Percentiles rank a stretch among this genome's conserved stretches.
Evolutionary conservation across 2,329 filamentous ascomycete genomes (phyloP).

Genomic region (Epichloe baconii): DNA sequence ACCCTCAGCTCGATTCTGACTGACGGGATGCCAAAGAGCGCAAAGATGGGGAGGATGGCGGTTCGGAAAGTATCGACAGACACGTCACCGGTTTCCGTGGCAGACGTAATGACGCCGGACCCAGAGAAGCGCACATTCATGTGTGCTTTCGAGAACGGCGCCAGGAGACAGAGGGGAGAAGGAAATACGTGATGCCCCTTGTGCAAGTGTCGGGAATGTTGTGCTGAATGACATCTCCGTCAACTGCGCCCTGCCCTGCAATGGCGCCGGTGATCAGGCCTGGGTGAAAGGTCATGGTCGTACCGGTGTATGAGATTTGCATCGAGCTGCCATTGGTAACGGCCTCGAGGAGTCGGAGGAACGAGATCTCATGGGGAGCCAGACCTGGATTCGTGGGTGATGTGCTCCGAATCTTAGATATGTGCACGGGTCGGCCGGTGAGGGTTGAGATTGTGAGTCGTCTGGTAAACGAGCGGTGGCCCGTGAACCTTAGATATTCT

Average conservation of each 20-base stretch:
- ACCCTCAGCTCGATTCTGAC: constrained; percentile 78
- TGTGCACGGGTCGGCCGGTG: constrained; percentile 77
- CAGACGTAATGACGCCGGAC: constrained; percentile 80
- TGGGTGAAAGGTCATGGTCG: constrained; percentile 80
- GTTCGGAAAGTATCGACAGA: constrained; percentile 90
- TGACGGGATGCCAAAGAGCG: constrained; percentile 70
- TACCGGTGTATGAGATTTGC: constrained; percentile 94
- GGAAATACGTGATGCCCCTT: constrained; percentile 80
- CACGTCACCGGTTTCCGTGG: constrained; percentile 73
- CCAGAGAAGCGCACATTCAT: constrained; percentile 86
- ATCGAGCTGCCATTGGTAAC: constrained; percentile 91
- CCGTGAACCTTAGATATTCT: constrained; percentile 62
- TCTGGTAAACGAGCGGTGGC: constrained; percentile 69
- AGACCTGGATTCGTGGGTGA: constrained; percentile 82
- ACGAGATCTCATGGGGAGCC: constrained; percentile 84
- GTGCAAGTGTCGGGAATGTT: constrained; percentile 63
- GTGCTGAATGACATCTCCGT: constrained; percentile 68
- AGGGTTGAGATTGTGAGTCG: constrained; percentile 84
- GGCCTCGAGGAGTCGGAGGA: constrained; percentile 84
- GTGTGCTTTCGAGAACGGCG: constrained; percentile 83
- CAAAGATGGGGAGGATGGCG: constrained; percentile 79
- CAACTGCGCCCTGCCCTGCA: constrained; percentile 56
- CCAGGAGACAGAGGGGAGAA: constrained; percentile 82
- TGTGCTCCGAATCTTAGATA: constrained; percentile 82
- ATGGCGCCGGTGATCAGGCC: constrained; percentile 82